Evolutionary conservation across 768 basidiomycete genomes (phyloP), one percentile per base, ranked within the genome.

Genomic region (Ephemerocybe angulata): DNA sequence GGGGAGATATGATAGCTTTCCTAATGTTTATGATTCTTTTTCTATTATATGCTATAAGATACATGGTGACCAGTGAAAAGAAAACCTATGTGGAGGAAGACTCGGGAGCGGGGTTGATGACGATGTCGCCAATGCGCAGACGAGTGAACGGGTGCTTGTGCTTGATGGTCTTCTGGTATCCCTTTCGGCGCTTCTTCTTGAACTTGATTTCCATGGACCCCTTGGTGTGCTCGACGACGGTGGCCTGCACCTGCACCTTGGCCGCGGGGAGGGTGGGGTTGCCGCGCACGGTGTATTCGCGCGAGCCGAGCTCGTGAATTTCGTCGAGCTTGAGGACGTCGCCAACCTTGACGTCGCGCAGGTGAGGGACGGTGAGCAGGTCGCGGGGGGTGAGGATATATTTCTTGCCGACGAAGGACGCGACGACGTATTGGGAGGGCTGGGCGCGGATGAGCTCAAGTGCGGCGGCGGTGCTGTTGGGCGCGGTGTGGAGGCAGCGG

Each of bases 181-280:
- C 94, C 78, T 98, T 98, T 85, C 97, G 86, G 73, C 94, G 77
- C 79, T 98, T 99, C 78, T 95, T 96, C 79, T 98, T 97, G 74
- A 95, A 84, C 52, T 90, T 89, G 63, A 77, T 80, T 72, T 96
- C 90, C 90, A 98, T 88, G 51, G 82, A 80, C 7, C 93, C 90
- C 70, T 95, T 98, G 40, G 97, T 98, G 67, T 99, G 96, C 72
- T 99, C 97, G 43, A 98, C 73, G n/a, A 99, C 93, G 21, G 92
- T 97, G 17, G 94, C 87, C 60, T 88, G 77, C 37, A 95, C 87
- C 57, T 79, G 79, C 60, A 97, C 85, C 35, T 80, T 76, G 53
- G 77, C 74, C 4, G 81, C 64, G 0, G 90, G 83, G 33, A 97
- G 80, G 64, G 76, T 70, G 1, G 92, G 87, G 62, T 84, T 82